Evolutionary conservation across 1,284 basidiomycete genomes (phyloP).

Genomic region (Takashimella tepidaria): DNA sequence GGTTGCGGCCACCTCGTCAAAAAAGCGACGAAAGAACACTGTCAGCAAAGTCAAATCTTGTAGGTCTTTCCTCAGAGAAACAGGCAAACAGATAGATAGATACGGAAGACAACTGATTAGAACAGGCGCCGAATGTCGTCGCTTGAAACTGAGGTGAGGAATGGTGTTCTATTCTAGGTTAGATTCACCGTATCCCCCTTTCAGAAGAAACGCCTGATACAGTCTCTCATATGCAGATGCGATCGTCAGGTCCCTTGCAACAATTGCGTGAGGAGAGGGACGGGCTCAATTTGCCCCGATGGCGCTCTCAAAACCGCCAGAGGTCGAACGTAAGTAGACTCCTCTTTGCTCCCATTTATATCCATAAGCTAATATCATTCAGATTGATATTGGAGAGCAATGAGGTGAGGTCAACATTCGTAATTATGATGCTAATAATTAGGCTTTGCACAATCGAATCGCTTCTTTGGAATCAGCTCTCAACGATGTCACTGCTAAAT

Average conservation of each 20-base stretch:
- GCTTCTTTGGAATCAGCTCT: slow-evolving; percentile 16
- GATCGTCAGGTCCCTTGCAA: slow-evolving; percentile 9
- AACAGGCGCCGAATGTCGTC: slow-evolving; percentile 25
- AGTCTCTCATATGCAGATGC: slow-evolving; percentile 13
- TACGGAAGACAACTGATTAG: not conserved
- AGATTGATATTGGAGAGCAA: slow-evolving; percentile 5
- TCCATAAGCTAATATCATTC: not conserved
- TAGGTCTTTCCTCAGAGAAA: not conserved
- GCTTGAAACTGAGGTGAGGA: slow-evolving; percentile 20
- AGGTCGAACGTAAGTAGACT: slow-evolving; percentile 15
- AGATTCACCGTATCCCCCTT: too few species aligned
- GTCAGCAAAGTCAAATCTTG: not conserved
- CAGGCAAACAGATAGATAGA: too few species aligned
- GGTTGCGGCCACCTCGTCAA: not conserved
- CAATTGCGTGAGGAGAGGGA: slow-evolving; percentile 12
- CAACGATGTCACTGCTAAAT: slow-evolving; percentile 4
- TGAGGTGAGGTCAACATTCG: not conserved
- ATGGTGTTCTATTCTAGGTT: too few species aligned
- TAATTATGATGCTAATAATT: not conserved
- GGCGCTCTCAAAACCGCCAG: slow-evolving; percentile 10
- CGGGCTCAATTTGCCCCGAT: slow-evolving; percentile 13
- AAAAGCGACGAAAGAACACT: not conserved
- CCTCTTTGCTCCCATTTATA: not conserved
- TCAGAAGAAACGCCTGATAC: too few species aligned
- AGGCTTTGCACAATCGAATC: slow-evolving; percentile 18